Conservation (phyloP, 78 protist species). For the Guillardia theta region DNA sequence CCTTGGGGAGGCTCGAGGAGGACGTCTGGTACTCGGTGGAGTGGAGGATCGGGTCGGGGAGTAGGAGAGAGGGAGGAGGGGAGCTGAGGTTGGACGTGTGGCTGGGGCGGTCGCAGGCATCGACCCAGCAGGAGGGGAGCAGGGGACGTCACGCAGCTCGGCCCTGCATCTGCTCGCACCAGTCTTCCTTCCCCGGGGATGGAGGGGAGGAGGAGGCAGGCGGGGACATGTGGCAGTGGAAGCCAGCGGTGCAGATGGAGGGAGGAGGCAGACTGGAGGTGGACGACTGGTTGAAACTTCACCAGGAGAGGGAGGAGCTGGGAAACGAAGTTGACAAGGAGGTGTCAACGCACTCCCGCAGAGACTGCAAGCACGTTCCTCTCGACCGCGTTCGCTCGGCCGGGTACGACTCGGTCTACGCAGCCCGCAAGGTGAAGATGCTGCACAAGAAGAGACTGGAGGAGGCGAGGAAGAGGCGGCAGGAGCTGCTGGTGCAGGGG, state of each 20-base stretch:
- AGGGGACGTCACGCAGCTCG: not conserved
- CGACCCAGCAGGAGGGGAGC: not conserved
- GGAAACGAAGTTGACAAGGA: not conserved
- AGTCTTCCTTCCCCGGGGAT: not conserved
- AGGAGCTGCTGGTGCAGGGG: not conserved
- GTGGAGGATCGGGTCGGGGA: not conserved
- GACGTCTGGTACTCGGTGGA: not conserved
- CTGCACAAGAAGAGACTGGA: not conserved
- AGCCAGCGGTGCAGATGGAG: not conserved
- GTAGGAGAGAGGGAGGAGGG: not conserved
- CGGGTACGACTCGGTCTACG: not conserved
- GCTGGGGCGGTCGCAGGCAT: not conserved
- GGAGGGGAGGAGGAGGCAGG: not conserved
- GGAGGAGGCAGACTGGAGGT: not conserved
- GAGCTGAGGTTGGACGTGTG: not conserved
- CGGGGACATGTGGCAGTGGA: too few species aligned
- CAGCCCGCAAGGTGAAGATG: not conserved
- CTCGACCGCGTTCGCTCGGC: not conserved
- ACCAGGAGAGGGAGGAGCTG: not conserved
- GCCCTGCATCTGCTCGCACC: not conserved
- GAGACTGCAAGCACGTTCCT: too few species aligned
- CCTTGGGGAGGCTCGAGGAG: not conserved
- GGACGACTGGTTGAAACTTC: not conserved
- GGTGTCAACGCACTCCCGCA: too few species aligned
- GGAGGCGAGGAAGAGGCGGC: not conserved